Conservation (phyloP, 306 rosid species). For the Gastrolobium bilobum region DNA sequence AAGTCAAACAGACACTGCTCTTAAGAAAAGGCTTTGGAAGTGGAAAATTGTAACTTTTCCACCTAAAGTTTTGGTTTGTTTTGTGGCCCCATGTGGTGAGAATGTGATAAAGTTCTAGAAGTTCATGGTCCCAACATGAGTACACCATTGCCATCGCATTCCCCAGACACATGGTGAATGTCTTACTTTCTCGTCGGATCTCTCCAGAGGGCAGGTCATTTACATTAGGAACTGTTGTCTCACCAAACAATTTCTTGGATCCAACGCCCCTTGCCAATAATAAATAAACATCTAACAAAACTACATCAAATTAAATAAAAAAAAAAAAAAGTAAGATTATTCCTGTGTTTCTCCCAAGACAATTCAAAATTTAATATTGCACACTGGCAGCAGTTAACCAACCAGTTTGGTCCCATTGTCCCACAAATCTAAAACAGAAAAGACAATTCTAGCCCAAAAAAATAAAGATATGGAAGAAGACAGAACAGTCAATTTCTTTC, state of each 20-base stretch:
- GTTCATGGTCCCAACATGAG: constrained; percentile 51
- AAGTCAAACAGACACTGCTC: constrained; percentile 39
- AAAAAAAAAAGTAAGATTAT: not conserved
- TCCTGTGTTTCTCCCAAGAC: constrained; percentile 39
- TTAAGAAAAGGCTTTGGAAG: constrained; percentile 17
- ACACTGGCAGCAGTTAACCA: constrained; percentile 42
- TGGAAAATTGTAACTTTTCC: constrained; percentile 39
- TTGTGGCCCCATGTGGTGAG: constrained; percentile 52
- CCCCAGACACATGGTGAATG: constrained; percentile 61
- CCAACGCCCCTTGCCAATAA: constrained; percentile 52
- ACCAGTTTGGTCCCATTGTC: constrained; percentile 51
- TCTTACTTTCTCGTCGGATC: constrained; percentile 45
- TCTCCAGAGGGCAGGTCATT: constrained; percentile 47
- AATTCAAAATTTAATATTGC: constrained; percentile 40
- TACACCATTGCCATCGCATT: constrained; percentile 39
- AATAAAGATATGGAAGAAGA: not conserved
- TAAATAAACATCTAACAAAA: constrained; percentile 41
- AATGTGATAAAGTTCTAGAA: constrained; percentile 46
- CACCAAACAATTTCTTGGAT: constrained; percentile 60
- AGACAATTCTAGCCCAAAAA: constrained; percentile 27
- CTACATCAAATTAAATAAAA: constrained; percentile 34
- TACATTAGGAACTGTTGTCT: constrained; percentile 42
- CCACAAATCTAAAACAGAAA: constrained; percentile 45
- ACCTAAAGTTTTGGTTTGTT: constrained; percentile 45
- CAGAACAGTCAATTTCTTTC: constrained; percentile 35